Conservation (phyloP, 352 stramenopile genomes). For the Pythium grandisporangium region DNA sequence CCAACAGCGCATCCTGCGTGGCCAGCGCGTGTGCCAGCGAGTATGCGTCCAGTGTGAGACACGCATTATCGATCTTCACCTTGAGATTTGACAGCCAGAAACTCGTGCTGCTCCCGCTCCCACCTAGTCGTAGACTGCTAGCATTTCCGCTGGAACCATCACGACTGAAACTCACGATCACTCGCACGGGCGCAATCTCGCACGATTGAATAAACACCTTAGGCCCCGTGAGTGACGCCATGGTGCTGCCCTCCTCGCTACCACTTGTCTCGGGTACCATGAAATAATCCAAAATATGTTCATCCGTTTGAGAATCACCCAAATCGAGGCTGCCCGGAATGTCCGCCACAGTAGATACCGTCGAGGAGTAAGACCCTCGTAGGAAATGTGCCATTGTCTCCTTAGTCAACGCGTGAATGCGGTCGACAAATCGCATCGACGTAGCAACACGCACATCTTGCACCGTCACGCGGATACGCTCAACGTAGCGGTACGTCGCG, state of each 20-base stretch:
- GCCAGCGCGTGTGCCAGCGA: conserved; percentile 54
- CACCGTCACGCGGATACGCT: conserved; percentile 42
- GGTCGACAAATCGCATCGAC: conserved; percentile 75
- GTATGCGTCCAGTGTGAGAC: conserved; percentile 62
- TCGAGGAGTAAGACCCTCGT: conserved; percentile 39
- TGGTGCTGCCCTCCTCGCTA: conserved; percentile 36
- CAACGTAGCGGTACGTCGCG: conserved; percentile 61
- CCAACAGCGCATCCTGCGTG: conserved; percentile 64
- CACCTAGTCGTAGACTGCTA: conserved; percentile 16
- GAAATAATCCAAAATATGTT: conserved; percentile 68
- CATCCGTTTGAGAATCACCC: conserved; percentile 18
- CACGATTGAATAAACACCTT: conserved; percentile 74
- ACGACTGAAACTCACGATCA: conserved; percentile 69
- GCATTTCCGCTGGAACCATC: conserved; percentile 62
- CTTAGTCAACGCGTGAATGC: conserved; percentile 41
- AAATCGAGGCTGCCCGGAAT: conserved; percentile 32
- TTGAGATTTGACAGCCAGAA: conserved; percentile 83
- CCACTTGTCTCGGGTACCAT: conserved; percentile 22
- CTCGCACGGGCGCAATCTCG: conserved; percentile 58
- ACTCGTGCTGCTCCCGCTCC: no score
- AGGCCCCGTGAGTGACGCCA: conserved; percentile 59
- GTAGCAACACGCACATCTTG: conserved; percentile 67
- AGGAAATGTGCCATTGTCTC: conserved; percentile 68
- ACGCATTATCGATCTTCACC: conserved; percentile 82
- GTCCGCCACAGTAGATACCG: no score